Evolutionary conservation across 768 basidiomycete species (phyloP).

Genomic region (Boletus speciosus): DNA sequence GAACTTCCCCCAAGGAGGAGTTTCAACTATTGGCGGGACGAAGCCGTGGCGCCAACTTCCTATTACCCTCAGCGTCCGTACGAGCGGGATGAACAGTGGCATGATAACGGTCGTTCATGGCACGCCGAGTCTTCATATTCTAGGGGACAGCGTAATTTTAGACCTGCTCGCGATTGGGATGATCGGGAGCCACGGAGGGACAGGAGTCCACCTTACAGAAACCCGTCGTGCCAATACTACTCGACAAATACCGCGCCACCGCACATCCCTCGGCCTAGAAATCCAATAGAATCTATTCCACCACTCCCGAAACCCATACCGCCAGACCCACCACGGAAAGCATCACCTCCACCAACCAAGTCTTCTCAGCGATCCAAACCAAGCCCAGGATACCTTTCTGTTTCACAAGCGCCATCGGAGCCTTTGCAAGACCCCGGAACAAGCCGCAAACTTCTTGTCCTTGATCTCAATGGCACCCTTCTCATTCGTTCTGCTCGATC

Average conservation of each 20-base stretch:
- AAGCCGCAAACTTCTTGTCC: constrained; percentile 62
- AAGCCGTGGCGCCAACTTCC: background rate
- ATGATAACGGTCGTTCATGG: constrained; percentile 7
- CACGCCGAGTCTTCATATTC: constrained; percentile 10
- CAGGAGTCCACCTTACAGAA: background rate
- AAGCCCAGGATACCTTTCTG: constrained; percentile 35
- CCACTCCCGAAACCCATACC: background rate
- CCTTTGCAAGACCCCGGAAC: constrained; percentile 22
- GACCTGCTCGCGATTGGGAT: constrained; percentile 3
- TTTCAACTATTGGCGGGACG: constrained; percentile 28
- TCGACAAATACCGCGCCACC: constrained; percentile 9
- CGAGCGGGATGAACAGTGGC: constrained; percentile 10
- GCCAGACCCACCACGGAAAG: background rate
- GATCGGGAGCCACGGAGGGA: constrained; percentile 6
- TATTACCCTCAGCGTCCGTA: constrained; percentile 6
- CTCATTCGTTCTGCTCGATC: constrained; percentile 49
- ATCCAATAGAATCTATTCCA: constrained; percentile 1
- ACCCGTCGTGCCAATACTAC: constrained; percentile 8
- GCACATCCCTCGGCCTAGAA: constrained; percentile 4
- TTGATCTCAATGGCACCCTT: constrained; percentile 68
- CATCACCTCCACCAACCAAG: background rate
- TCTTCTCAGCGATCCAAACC: constrained; percentile 21
- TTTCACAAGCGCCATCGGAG: constrained; percentile 29
- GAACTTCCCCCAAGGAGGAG: background rate
- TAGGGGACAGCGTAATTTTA: constrained; percentile 3